A percentile compares a stretch with the other conserved stretches of the same genome.
phyloP scores from a whole-genome alignment of 2,329 filamentous ascomycete species.

The Mollisia scopiformis region DNA sequence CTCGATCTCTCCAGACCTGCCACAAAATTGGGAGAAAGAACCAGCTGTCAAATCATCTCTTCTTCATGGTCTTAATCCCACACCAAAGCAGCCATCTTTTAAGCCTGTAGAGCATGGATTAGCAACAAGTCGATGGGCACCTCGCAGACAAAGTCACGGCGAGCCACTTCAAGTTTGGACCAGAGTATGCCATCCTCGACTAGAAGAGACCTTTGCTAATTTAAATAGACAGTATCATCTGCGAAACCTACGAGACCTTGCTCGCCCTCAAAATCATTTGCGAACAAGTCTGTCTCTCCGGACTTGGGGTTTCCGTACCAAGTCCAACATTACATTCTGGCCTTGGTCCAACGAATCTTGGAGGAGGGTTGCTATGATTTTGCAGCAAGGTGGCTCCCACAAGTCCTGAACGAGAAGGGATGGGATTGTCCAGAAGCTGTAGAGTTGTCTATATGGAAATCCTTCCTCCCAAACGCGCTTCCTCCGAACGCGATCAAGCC shows the following conservation, averaged over 20 bases:
- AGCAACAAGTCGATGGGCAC: conserved; percentile 32
- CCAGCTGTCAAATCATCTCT: neutral
- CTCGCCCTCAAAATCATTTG: neutral
- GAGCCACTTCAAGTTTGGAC: conserved; percentile 28
- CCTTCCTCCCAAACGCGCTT: conserved; percentile 25
- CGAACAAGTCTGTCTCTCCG: neutral
- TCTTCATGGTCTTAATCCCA: neutral
- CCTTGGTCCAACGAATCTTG: conserved; percentile 34
- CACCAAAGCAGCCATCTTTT: neutral
- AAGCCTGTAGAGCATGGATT: conserved; percentile 41
- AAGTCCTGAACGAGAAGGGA: conserved; percentile 24
- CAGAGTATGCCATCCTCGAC: conserved; percentile 16
- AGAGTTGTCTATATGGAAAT: conserved; percentile 34
- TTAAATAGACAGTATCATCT: neutral
- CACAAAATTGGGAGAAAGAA: neutral
- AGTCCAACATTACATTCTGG: conserved; percentile 38
- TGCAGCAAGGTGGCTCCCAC: conserved; percentile 33
- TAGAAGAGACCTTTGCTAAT: neutral
- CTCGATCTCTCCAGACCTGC: neutral
- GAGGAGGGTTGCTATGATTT: conserved; percentile 38
- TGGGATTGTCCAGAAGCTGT: conserved; percentile 36
- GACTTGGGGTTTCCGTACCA: conserved; percentile 38
- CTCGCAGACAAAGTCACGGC: conserved; percentile 18
- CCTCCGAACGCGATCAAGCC: conserved; percentile 26
- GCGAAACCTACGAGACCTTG: neutral